Evolutionary conservation across 306 rosid genomes (phyloP).

Genomic region (Albizia julibrissin): DNA sequence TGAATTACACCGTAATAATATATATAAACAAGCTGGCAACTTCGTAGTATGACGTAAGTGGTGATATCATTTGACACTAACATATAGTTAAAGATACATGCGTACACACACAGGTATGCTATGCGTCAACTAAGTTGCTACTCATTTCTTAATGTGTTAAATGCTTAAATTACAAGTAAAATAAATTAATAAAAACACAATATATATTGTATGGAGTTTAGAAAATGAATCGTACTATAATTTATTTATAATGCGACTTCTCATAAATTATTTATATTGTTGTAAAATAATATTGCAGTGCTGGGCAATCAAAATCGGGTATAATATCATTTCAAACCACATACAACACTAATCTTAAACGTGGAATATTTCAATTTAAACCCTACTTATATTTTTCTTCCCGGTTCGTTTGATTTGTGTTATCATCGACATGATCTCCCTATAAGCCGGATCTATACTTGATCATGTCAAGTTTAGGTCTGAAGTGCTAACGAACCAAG

Average conservation of each 20-base stretch:
- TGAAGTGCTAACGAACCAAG: not conserved
- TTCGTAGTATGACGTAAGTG: slow-evolving; percentile 41
- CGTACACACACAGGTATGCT: not conserved
- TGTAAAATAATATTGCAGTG: not conserved
- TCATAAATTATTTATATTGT: not conserved
- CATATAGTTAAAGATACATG: not conserved
- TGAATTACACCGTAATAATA: not conserved
- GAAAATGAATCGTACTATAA: not conserved
- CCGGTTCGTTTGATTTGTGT: not conserved
- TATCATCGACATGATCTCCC: not conserved
- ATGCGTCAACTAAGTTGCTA: not conserved
- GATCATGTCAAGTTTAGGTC: not conserved
- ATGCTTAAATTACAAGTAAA: not conserved
- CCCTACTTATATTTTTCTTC: too few species aligned
- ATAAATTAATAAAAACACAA: not conserved
- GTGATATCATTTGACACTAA: slow-evolving; percentile 35
- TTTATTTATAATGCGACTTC: not conserved
- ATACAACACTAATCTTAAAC: too few species aligned
- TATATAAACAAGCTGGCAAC: not conserved
- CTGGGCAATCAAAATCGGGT: not conserved
- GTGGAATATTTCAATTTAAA: too few species aligned
- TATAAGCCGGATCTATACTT: not conserved
- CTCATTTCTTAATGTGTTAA: not conserved
- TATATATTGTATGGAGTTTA: not conserved
- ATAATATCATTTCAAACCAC: not conserved